Evolutionary conservation across 495 filamentous ascomycete genomes (phyloP).

Genomic region (Penicillium silybi): DNA sequence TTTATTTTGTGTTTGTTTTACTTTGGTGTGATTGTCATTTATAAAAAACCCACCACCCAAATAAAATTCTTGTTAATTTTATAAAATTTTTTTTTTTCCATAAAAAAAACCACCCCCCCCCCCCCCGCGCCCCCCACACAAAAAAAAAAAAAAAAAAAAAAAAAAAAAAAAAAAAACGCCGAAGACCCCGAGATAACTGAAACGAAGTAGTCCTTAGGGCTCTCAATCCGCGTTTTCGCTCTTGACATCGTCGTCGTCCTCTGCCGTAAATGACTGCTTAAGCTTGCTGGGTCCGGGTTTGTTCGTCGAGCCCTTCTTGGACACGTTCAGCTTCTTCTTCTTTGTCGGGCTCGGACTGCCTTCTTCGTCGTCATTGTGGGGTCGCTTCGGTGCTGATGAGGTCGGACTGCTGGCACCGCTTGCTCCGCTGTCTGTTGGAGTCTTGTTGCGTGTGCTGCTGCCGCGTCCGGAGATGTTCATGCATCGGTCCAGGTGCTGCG

Average conservation of each 20-base stretch:
- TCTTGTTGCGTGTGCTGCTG: constrained; percentile 52
- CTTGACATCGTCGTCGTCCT: constrained; percentile 29
- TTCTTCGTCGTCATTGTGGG: constrained; percentile 38
- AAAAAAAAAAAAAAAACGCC: too few species aligned
- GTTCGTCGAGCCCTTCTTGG: constrained; percentile 37
- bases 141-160: too few species aligned
- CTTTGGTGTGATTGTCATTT: too few species aligned
- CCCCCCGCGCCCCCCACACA: too few species aligned
- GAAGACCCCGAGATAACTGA: constrained; percentile 12
- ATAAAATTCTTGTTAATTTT: too few species aligned
- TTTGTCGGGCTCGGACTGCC: constrained; percentile 36
- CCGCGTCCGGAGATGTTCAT: constrained; percentile 70
- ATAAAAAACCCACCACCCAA: too few species aligned
- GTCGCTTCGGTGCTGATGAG: constrained; percentile 37
- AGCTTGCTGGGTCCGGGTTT: constrained; percentile 46
- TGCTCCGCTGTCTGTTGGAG: constrained; percentile 34
- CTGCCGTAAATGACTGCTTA: constrained; percentile 37
- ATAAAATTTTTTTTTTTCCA: too few species aligned
- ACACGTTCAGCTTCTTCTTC: constrained; percentile 43
- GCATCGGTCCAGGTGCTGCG: constrained; percentile 76
- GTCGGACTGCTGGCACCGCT: constrained; percentile 33
- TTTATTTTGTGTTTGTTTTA: too few species aligned
- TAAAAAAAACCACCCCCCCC: too few species aligned
- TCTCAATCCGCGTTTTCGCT: constrained; percentile 25
- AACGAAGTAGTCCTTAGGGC: not conserved